Evolutionary conservation across 345 rosid species (phyloP).

Genomic region (Camelina neglecta): DNA sequence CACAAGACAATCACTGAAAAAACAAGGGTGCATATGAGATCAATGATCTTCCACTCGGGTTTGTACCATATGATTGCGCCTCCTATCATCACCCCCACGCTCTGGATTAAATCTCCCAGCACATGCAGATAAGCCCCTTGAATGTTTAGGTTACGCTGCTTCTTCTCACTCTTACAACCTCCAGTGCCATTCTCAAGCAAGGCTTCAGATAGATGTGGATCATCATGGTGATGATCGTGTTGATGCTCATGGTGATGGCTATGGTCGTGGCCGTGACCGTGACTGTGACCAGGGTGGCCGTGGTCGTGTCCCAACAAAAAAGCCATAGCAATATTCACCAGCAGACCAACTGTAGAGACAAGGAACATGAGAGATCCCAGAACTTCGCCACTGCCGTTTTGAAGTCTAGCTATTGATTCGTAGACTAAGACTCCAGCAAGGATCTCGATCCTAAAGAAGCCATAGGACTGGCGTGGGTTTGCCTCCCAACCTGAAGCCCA

Average conservation of each 20-base stretch:
- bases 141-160: not conserved
- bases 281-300: not conserved
- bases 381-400: constrained; percentile 3
- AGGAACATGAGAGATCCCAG: not conserved
- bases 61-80: constrained; percentile 61
- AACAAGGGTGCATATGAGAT: constrained; percentile 61
- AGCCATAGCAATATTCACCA: constrained; percentile 5
- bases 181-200: not conserved
- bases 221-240: not conserved
- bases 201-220: constrained; percentile 2
- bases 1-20: constrained; percentile 51
- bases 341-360: not conserved
- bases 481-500: constrained; percentile 76
- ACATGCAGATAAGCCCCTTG: constrained; percentile 69
- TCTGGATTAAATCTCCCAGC: constrained; percentile 63
- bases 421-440: constrained; percentile 64
- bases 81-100: constrained; percentile 68
- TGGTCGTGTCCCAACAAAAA: not conserved
- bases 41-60: constrained; percentile 58
- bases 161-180: not conserved
- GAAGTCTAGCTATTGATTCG: constrained; percentile 57
- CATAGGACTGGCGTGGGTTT: constrained; percentile 61
- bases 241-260: not conserved
- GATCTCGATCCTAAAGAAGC: constrained; percentile 62
- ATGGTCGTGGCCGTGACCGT: not conserved